Base-by-base conservation (phyloP, 805 yeast genomes). In the Monosporozyma yasuniensis region DNA sequence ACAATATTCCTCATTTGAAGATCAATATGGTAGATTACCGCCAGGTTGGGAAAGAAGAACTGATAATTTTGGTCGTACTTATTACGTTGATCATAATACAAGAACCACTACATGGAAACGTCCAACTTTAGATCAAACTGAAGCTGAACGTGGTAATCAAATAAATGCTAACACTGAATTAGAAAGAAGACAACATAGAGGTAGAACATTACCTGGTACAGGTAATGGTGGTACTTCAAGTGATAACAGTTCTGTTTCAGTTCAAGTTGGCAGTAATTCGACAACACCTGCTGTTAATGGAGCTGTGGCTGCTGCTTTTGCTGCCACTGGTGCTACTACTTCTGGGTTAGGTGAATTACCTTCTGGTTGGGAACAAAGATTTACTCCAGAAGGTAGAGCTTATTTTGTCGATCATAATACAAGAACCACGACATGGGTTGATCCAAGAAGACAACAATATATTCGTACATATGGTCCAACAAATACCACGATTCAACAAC, bases 401-500 rank as follows among this genome's bases (percentile, higher is more conserved):
- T 93, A 93, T 71, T 93, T 90, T 67, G 99, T 93, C 46, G 99
- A 93, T 69, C 99, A 93, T 72, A 93, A 93, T 69, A 93, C 99
- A n/a, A 80, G 99, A 68, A 93, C 99, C 1, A 93, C 99, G 3
- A 93, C 99, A 11, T 93, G 99, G 99, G 99, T 93, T 44, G 99
- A 93, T 69, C 99, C 99, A 56, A 81, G 99, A 71, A 82, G 99
- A 70, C 99, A 93, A 71, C 99, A 93, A 72, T 93, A 88, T 69
- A 93, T 93, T 60, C 84, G 97, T 67, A 88, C 95, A 54, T 89
- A 86, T 67, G 98, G 96, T 25, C 90, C 78, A 70, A 75, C 77
- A 54, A 72, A 81, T 61, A 84, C 96, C 4, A 88, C 96, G 19
- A 88, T 91, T 58, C 96, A 90, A 72, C 98, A 93, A 61, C 99